Evolutionary conservation across 208 protist species (phyloP).

Genomic region (Trypanosoma vivax): DNA sequence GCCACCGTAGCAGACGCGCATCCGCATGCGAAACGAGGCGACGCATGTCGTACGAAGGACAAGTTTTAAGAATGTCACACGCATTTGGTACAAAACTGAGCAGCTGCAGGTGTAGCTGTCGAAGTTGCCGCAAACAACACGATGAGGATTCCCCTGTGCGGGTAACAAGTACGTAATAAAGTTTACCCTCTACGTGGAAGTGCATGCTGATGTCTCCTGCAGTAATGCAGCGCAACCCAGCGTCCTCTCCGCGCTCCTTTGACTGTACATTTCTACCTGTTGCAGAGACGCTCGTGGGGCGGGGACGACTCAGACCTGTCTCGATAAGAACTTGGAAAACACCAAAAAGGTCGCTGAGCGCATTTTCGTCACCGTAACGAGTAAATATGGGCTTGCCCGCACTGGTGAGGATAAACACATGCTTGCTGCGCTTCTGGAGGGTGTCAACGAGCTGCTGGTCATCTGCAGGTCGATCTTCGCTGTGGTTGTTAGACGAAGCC

Average conservation of each 20-base stretch:
- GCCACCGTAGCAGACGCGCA: constrained; percentile 28
- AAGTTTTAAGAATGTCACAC: constrained; percentile 28
- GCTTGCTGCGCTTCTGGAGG: constrained; percentile 41
- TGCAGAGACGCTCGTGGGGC: not conserved
- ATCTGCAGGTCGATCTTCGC: not conserved
- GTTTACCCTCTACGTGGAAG: constrained; percentile 38
- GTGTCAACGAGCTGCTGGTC: constrained; percentile 8
- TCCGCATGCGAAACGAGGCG: constrained; percentile 48
- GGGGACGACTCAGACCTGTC: not conserved
- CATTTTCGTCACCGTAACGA: constrained; percentile 45
- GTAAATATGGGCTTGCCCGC: constrained; percentile 84
- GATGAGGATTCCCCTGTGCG: constrained; percentile 20
- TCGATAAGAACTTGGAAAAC: constrained; percentile 63
- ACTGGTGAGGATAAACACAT: constrained; percentile 82
- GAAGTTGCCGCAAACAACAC: constrained; percentile 37
- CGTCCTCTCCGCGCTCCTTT: not conserved
- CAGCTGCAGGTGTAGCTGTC: constrained; percentile 43
- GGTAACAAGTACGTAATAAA: constrained; percentile 49
- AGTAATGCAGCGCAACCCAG: constrained; percentile 4
- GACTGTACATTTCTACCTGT: not conserved
- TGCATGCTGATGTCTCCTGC: constrained; percentile 30
- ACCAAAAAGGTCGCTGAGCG: constrained; percentile 54
- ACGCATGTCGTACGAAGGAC: constrained; percentile 55
- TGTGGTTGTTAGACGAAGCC: not conserved
- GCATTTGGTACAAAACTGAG: constrained; percentile 54